phyloP scores from a whole-genome alignment of 345 rosid species.

The Dipteronia dyeriana region DNA sequence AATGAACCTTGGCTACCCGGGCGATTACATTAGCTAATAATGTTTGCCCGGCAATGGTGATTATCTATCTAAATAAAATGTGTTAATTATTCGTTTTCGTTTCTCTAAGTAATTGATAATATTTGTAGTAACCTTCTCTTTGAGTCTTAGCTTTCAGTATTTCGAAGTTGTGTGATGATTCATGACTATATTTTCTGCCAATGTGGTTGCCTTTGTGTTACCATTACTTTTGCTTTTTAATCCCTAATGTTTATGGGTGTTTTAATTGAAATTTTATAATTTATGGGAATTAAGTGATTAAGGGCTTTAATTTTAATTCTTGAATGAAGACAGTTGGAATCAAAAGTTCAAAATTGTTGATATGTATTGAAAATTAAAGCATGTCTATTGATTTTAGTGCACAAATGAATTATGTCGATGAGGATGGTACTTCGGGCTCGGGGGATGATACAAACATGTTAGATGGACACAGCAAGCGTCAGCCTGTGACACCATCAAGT shows the following conservation, averaged over 20 bases:
- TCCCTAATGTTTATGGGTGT: neutral
- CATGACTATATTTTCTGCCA: neutral
- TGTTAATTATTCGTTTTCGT: too few species aligned
- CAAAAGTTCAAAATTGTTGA: neutral
- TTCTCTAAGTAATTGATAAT: too few species aligned
- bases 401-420: constrained; percentile 46
- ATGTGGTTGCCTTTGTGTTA: neutral
- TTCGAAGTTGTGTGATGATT: neutral
- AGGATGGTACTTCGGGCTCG: constrained; percentile 60
- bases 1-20: neutral
- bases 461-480: constrained; percentile 63
- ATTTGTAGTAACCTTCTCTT: neutral
- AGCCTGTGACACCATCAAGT: constrained; percentile 38
- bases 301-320: constrained; percentile 4
- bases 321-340: neutral
- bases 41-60: neutral
- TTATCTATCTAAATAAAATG: too few species aligned
- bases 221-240: neutral
- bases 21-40: neutral
- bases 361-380: constrained; percentile 9
- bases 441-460: constrained; percentile 54
- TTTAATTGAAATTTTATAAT: neutral
- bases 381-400: constrained; percentile 37
- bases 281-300: neutral
- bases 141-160: neutral